Evolutionary conservation across 441 rosid genomes (phyloP), one percentile per base, ranked within the genome.

Genomic region (Hura crepitans): DNA sequence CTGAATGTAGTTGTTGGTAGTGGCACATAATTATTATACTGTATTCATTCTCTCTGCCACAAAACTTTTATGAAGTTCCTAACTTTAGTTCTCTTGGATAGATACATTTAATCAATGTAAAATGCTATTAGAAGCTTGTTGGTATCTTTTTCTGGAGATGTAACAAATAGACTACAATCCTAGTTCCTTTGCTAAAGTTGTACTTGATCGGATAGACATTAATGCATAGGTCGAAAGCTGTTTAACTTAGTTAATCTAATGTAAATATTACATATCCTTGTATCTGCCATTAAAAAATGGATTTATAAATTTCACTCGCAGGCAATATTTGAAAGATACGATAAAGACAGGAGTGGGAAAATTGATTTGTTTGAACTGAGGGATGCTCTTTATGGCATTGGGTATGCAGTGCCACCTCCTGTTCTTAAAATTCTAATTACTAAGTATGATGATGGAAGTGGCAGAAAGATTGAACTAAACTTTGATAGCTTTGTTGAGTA

Each of bases 401-500:
- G 93, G n/a, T 81, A 78, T 72, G 81, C 83, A 66, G 72, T 86
- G 62, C 95, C 93, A 27, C 76, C 89, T 58, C 78, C 92, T 13
- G 86, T 91, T 45, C 88, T 85, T 58, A 81, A 84, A 62, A 72
- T 86, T 72, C 69, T 85, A 62, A 73, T 78, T 18, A 76, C 91
- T 54, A 85, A 79, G 78, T 85, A 83, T 50, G 84, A 85, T 49
- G 82, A 83, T 67, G 78, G 81, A 68, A 86, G 81, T 63, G 79
- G 86, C 47, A 42, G 75, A 39, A 73, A 33, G 68, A 75, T 71
- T 30, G 86, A 85, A 56, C 89, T 91, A 46, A 70, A 73, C 74
- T 89, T 87, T 11, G 86, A 87, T 62, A 81, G 85, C 37, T 91
- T 91, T 66, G 80, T 89, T 30, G 88, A 87, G 97, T 87, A 81